Conservation (phyloP, 2,329 filamentous ascomycete genomes). For the Fusarium sambucinum region DNA sequence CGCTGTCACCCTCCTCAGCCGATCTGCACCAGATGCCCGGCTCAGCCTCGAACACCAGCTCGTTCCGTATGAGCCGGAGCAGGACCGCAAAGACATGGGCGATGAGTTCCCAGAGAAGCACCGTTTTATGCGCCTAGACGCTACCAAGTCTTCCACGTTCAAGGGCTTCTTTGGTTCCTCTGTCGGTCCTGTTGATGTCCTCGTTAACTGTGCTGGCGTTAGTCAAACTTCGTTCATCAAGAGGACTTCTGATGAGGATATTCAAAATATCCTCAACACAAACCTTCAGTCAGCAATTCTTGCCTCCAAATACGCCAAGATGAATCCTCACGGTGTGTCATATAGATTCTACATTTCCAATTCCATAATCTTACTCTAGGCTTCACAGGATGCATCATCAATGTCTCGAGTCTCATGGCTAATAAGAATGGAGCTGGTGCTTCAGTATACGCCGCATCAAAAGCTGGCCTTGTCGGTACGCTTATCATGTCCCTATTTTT, state of each 20-base stretch:
- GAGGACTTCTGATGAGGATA: slow-evolving; percentile 61
- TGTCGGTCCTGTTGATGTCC: slow-evolving; percentile 63
- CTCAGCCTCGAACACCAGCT: slow-evolving; percentile 55
- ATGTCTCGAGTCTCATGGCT: slow-evolving; percentile 82
- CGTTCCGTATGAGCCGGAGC: slow-evolving; percentile 40
- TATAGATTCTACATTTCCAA: background rate
- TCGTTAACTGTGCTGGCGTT: slow-evolving; percentile 85
- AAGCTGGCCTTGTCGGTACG: slow-evolving; percentile 80
- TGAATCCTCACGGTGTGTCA: slow-evolving; percentile 50
- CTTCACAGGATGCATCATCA: slow-evolving; percentile 76
- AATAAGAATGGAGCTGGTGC: slow-evolving; percentile 76
- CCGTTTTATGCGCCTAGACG: slow-evolving; percentile 54
- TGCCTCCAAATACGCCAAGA: slow-evolving; percentile 65
- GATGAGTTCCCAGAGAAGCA: slow-evolving; percentile 45
- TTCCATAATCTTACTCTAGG: slow-evolving; percentile 9
- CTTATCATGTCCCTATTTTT: slow-evolving; percentile 34
- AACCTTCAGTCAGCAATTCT: slow-evolving; percentile 77
- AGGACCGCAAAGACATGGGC: background rate
- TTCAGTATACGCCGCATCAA: slow-evolving; percentile 80
- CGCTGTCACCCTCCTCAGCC: slow-evolving; percentile 70
- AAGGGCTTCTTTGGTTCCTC: slow-evolving; percentile 48
- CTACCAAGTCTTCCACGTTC: slow-evolving; percentile 47
- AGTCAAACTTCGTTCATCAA: slow-evolving; percentile 74
- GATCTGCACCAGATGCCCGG: slow-evolving; percentile 61
- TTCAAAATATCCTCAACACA: slow-evolving; percentile 71